A percentile compares a stretch with the other conserved stretches of the same genome.
Conservation (phyloP, 345 rosid species). For the Triadica sebifera region DNA sequence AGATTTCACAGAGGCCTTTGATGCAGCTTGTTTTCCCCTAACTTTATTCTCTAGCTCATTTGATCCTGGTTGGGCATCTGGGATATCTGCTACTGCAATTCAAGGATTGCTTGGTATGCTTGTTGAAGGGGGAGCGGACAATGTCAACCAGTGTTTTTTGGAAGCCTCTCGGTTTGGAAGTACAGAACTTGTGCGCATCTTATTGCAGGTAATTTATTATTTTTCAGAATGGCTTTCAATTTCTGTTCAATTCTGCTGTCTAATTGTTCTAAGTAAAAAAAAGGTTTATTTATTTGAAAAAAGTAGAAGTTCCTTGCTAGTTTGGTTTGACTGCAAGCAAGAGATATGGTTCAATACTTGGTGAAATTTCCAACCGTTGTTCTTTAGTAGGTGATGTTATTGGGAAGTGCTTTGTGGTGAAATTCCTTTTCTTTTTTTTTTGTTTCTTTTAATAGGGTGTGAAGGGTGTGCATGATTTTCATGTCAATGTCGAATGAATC, state of each 20-base stretch:
- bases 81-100: constrained; percentile 79
- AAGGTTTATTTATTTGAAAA: not conserved
- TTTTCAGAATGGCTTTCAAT: constrained; percentile 1
- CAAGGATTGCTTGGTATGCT: constrained; percentile 85
- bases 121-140: constrained; percentile 96
- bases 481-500: not conserved
- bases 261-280: no score
- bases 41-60: constrained; percentile 88
- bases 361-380: not conserved
- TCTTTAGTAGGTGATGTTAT: not conserved
- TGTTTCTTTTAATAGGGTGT: not conserved
- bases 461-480: not conserved
- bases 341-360: not conserved
- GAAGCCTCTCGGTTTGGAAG: constrained; percentile 99
- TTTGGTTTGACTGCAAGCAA: not conserved
- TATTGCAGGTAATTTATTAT: constrained; percentile 60
- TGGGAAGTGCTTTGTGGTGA: not conserved
- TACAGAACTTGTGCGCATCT: constrained; percentile 93
- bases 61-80: constrained; percentile 95
- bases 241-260: not conserved
- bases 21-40: constrained; percentile 96
- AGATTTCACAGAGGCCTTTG: constrained; percentile 98
- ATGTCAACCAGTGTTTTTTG: constrained; percentile 91
- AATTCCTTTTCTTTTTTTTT: not conserved
- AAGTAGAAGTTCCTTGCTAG: not conserved